Conservation (phyloP, 768 basidiomycete species). For the Cystobasidiopsis lactophilus region DNA sequence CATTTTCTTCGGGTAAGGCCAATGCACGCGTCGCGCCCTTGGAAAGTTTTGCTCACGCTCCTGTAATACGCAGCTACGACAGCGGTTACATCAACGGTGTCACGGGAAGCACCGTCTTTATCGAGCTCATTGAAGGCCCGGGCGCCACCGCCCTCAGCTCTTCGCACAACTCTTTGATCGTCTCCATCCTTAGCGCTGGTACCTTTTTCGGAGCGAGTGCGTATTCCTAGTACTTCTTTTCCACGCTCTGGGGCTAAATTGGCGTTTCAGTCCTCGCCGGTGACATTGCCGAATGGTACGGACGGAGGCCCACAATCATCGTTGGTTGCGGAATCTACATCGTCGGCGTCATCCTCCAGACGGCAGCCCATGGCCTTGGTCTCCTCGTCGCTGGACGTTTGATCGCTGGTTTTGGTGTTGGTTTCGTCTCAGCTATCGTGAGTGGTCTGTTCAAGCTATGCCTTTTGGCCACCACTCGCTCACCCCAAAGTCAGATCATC, state of each 20-base stretch:
- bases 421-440: slow-evolving; percentile 48
- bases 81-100: slow-evolving; percentile 65
- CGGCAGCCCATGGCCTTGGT: slow-evolving; percentile 26
- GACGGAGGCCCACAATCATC: slow-evolving; percentile 29
- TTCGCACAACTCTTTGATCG: slow-evolving; percentile 31
- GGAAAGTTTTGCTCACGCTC: not conserved
- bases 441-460: slow-evolving; percentile 14
- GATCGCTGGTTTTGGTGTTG: slow-evolving; percentile 52
- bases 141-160: not conserved
- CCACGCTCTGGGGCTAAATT: slow-evolving; percentile 18
- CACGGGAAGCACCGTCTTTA: slow-evolving; percentile 34
- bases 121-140: slow-evolving; percentile 18
- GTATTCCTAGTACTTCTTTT: not conserved
- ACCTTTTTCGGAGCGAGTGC: slow-evolving; percentile 41
- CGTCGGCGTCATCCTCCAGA: slow-evolving; percentile 46
- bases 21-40: not conserved
- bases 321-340: slow-evolving; percentile 35
- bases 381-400: slow-evolving; percentile 38
- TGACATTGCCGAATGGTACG: slow-evolving; percentile 26
- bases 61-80: slow-evolving; percentile 27
- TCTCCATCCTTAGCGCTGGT: slow-evolving; percentile 58
- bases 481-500: too few relatives aligned
- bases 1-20: slow-evolving; percentile 32
- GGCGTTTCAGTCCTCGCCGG: slow-evolving; percentile 27
- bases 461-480: too few relatives aligned